Evolutionary conservation across 345 rosid genomes (phyloP), one percentile per base, ranked within the genome.

Genomic region (Citrus inodora): DNA sequence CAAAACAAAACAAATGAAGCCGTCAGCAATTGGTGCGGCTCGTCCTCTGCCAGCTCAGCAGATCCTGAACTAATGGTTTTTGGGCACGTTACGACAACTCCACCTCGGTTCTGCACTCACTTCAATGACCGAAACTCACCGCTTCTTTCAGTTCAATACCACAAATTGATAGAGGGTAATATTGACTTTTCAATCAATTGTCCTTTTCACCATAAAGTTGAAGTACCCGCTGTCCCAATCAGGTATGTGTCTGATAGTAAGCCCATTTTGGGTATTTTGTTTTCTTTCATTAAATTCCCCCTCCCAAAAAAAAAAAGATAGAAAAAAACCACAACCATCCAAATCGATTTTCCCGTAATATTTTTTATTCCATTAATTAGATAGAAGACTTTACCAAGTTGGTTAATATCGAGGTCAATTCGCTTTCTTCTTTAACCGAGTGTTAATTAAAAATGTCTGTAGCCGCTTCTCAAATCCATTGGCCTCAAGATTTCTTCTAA

Each of bases 381-480:
- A 11, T 33, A 51, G 21, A 33, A 40, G 30, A 6, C 17, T 67
- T 28, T 32, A 16, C 69, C 51, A 5, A 17, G 51, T 46, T 24
- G 58, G 53, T 25, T 35, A 27, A 16, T 67, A 35, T 62, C 76
- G n/a, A 19, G 40, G 63, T 35, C 51, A 30, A 63, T 37, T 63
- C 21, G 30, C 35, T 48, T 5, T 66, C 63, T 19, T 53, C 56
- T 37, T 14, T 14, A 35, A 33, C 61, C 63, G 14, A 35, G 8
- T 58, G 32, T 9, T 64, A n/a, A 71, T 13, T 56, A 28, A 66
- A 42, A 70, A 81, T 76, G 84, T 76, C 74, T 37, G 10, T 56
- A 24, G 83, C 83, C 78, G 80, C 85, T 83, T 77, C 83, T 69
- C 84, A 73, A 83, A 87, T 84, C 85, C 80, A 42, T 62, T 38